Evolutionary conservation across 2,329 filamentous ascomycete genomes (phyloP), one percentile per base, ranked within the genome.

Genomic region (Camillea tinctor): DNA sequence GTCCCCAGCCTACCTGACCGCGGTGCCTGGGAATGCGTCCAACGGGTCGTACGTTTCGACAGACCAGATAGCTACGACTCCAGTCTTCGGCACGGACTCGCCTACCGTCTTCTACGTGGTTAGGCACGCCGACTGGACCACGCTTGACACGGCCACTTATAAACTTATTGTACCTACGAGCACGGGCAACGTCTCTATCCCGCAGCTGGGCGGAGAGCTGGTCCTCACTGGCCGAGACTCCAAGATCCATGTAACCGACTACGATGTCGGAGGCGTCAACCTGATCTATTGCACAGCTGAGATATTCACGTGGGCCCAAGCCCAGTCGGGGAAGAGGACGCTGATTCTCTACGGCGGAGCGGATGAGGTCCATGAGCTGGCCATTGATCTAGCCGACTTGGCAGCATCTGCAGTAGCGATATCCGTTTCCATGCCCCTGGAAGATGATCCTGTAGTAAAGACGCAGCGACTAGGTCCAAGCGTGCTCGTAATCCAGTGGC

Each of bases 241-340:
- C 0, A 90, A 85, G 73, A 81, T 89, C 50, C 85, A 88, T 67
- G 83, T 91, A 3, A 86, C 82, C 0, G 86, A 91, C 65, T 91
- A 91, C 60, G 77, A 83, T 13, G 74, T 91, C 52, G 86, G 85
- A 0, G 80, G 81, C n/a, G 74, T 77, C 4, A 83, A 77, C 1
- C 69, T 92, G 17, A 71, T 90, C 0, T 92, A 91, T 73, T 90
- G 86, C 0, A 88, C 88, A 1, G 87, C 86, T 0, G 88, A 92
- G 67, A 83, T 91, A 22, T 85, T 88, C 62, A 90, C 87, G 0
- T 89, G 87, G 84, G 64, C 61, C 19, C 26, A 55, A 44, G 59
- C 60, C 11, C 48, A 52, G 11, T 60, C 60, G 2, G 52, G 61
- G 22, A 69, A 67, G 52, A 65, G 60, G 17, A 62, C 60, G 1